Evolutionary conservation across 2,329 filamentous ascomycete species (phyloP).

Genomic region (Verticillium nonalfalfae): DNA sequence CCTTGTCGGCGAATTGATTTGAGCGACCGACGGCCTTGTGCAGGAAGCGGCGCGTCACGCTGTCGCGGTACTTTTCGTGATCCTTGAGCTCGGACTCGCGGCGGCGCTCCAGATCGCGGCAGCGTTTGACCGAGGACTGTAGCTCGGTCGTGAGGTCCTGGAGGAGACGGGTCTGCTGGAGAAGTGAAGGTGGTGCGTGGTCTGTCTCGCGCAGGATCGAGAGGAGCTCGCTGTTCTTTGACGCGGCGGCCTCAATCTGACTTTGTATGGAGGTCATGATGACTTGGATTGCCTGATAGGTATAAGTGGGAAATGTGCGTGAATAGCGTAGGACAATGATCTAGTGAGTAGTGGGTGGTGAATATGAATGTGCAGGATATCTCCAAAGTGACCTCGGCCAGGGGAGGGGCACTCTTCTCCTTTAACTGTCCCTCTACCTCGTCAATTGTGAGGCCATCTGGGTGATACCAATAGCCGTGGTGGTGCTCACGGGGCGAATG

Average conservation of each 20-base stretch:
- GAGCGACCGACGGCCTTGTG: slow-evolving; percentile 43
- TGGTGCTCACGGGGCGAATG: neutral
- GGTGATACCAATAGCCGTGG: neutral
- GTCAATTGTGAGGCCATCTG: neutral
- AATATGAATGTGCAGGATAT: neutral
- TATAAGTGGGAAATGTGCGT: neutral
- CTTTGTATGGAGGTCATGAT: neutral
- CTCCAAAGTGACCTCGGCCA: too few relatives aligned
- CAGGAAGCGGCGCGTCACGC: slow-evolving; percentile 42
- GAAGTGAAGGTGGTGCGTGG: slow-evolving; percentile 36
- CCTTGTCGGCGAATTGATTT: slow-evolving; percentile 40
- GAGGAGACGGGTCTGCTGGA: slow-evolving; percentile 38
- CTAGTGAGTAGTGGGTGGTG: neutral
- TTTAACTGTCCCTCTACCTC: neutral
- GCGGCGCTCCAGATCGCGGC: slow-evolving; percentile 30
- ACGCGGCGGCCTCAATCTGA: slow-evolving; percentile 18
- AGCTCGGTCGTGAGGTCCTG: slow-evolving; percentile 36
- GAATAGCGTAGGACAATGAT: neutral
- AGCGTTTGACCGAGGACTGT: slow-evolving; percentile 22
- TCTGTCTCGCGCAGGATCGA: slow-evolving; percentile 39
- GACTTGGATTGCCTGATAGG: neutral
- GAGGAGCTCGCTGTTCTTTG: slow-evolving; percentile 36
- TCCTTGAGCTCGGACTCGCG: slow-evolving; percentile 42
- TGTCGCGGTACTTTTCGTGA: slow-evolving; percentile 46
- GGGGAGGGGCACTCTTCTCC: neutral